A percentile compares a stretch with the other conserved stretches of the same genome.
Conservation (phyloP, 768 basidiomycete species). For the Boletellus ananas region DNA sequence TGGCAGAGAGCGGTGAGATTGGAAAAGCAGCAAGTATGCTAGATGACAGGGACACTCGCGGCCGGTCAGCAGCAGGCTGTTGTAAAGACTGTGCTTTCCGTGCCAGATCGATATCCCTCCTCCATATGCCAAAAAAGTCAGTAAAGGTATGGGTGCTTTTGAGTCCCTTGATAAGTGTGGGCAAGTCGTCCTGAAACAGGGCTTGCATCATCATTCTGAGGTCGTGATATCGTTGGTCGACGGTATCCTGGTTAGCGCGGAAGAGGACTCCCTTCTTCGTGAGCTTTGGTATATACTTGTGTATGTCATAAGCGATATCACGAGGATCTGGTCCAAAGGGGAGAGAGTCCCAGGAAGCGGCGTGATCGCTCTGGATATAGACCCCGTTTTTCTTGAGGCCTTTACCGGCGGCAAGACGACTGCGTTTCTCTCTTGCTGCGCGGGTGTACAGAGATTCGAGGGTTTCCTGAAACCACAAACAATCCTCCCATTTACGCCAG, state of each 20-base stretch:
- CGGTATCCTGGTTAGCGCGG: constrained; percentile 60
- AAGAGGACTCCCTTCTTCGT: constrained; percentile 73
- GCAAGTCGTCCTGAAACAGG: constrained; percentile 58
- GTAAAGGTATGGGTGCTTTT: constrained; percentile 52
- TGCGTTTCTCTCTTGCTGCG: constrained; percentile 63
- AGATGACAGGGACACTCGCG: constrained; percentile 45
- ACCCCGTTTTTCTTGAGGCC: constrained; percentile 70
- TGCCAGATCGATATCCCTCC: constrained; percentile 61
- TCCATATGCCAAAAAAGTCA: constrained; percentile 80
- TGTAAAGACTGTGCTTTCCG: constrained; percentile 34
- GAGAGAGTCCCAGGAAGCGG: constrained; percentile 81
- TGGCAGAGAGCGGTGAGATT: constrained; percentile 22
- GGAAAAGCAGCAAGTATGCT: constrained; percentile 60
- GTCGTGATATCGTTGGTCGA: constrained; percentile 61
- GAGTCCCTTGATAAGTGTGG: constrained; percentile 63
- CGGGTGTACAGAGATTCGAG: constrained; percentile 63
- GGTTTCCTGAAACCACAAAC: constrained; percentile 67
- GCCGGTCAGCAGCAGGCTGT: constrained; percentile 19
- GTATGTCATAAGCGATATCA: constrained; percentile 66
- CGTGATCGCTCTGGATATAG: constrained; percentile 64
- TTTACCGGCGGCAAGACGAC: constrained; percentile 65
- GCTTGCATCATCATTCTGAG: constrained; percentile 55
- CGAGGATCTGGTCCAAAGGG: constrained; percentile 80
- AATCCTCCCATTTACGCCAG: constrained; percentile 83
- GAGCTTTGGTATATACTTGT: constrained; percentile 60